These are phyloP conservation scores for Mucor piriformis DNA, from an alignment of 371 early-diverging fungal species.

Conservation along the genomic window DNA sequence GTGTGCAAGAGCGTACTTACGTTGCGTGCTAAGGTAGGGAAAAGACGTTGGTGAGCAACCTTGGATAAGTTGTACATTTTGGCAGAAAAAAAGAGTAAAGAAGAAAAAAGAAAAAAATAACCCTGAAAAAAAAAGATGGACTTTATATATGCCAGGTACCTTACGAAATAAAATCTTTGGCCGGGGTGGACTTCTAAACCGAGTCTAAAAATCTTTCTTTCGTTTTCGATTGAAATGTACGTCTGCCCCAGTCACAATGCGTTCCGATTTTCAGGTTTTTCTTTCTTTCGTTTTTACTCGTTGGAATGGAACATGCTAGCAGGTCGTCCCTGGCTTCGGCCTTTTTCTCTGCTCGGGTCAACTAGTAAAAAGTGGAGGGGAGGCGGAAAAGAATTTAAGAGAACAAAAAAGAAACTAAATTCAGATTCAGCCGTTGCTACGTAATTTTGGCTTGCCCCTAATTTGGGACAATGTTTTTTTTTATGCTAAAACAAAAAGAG, in stretches of 20 bases:
- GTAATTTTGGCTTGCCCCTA: too few species aligned
- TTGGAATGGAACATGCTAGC: too few species aligned
- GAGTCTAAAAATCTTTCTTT: constrained; percentile 17
- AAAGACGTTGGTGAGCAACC: constrained; percentile 37
- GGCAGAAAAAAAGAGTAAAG: not conserved
- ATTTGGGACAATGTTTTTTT: too few species aligned
- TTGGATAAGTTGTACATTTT: constrained; percentile 50
- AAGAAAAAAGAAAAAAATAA: constrained; percentile 10
- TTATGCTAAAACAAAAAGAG: too few species aligned
- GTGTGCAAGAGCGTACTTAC: constrained; percentile 23
- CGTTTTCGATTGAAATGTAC: not conserved
- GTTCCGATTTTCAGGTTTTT: too few species aligned
- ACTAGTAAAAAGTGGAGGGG: too few species aligned
- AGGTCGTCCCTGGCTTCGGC: too few species aligned
- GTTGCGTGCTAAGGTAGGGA: constrained; percentile 37
- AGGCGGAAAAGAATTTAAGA: too few species aligned
- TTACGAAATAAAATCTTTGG: constrained; percentile 26
- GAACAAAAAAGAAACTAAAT: too few species aligned
- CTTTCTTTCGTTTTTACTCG: too few species aligned
- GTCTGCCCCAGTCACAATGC: not conserved
- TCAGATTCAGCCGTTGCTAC: too few species aligned
- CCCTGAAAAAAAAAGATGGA: constrained; percentile 15
- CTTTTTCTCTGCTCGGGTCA: too few species aligned
- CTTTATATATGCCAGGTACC: constrained; percentile 32
- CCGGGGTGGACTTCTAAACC: constrained; percentile 26